These are phyloP conservation scores for Cupressus sempervirens DNA, from an alignment of 75 land plant genomes.

Conservation along the genomic window DNA sequence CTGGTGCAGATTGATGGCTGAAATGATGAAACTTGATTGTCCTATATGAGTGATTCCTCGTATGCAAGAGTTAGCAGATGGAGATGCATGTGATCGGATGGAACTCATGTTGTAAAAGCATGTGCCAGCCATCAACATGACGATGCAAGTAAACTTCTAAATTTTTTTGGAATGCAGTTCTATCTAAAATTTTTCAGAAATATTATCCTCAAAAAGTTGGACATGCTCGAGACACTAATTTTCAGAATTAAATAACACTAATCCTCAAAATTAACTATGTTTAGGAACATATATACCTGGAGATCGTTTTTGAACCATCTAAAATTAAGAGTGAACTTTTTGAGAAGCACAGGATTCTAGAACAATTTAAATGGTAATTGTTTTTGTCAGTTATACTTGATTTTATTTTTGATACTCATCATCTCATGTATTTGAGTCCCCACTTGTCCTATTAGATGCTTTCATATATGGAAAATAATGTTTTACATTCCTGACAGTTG, in stretches of 20 bases:
- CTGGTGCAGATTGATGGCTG: too few relatives aligned
- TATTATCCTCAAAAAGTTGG: background rate
- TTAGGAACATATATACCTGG: background rate
- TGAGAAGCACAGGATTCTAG: background rate
- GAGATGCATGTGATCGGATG: background rate
- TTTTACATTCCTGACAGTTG: background rate
- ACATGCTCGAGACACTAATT: background rate
- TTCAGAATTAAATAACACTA: background rate
- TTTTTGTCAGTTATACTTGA: background rate
- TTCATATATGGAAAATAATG: background rate
- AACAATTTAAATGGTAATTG: background rate
- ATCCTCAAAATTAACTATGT: background rate
- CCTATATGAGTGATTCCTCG: background rate
- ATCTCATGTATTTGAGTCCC: background rate
- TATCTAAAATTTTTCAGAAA: background rate
- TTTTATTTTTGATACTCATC: background rate
- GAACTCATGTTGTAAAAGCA: background rate
- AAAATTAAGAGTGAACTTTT: background rate
- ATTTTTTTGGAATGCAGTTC: background rate
- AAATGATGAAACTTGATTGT: background rate
- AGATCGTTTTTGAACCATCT: background rate
- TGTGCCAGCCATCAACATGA: background rate
- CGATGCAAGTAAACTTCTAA: background rate
- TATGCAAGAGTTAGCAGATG: background rate
- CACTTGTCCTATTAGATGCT: background rate